These are phyloP conservation scores for Syncephalastrum contaminatum DNA, from an alignment of 371 early-diverging fungal species.

Conservation along the genomic window DNA sequence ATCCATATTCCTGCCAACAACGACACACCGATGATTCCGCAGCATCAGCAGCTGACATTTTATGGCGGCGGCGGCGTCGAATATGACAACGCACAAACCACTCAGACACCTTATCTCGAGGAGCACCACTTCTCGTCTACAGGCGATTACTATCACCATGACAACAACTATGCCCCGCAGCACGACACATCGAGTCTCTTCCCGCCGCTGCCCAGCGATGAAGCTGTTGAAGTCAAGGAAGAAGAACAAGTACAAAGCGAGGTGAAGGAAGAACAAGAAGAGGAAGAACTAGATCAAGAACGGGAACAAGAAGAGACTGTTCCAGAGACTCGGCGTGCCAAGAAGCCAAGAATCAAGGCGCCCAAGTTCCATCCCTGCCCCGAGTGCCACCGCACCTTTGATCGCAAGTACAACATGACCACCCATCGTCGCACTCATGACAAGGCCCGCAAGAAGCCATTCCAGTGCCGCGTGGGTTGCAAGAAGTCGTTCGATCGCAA, in stretches of 20 bases:
- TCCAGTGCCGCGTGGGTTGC: conserved; percentile 50
- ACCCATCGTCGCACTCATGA: conserved; percentile 74
- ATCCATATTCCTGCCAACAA: too few species aligned
- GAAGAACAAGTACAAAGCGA: neutral
- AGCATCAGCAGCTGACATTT: too few species aligned
- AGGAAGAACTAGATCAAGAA: neutral
- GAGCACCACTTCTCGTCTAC: too few species aligned
- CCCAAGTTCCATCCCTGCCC: conserved; percentile 31
- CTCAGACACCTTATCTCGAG: too few species aligned
- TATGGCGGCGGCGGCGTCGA: too few species aligned
- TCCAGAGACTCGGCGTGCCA: neutral
- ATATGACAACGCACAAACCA: too few species aligned
- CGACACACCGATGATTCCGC: too few species aligned
- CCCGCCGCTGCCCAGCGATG: neutral
- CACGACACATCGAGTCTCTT: too few species aligned
- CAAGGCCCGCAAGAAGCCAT: conserved; percentile 57
- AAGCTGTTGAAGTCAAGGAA: neutral
- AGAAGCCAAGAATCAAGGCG: neutral
- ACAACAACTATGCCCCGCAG: too few species aligned
- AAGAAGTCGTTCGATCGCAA: conserved; percentile 57
- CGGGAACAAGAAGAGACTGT: neutral
- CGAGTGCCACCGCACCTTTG: conserved; percentile 54
- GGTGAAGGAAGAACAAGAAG: neutral
- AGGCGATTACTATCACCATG: too few species aligned
- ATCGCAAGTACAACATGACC: conserved; percentile 68